phyloP scores from a whole-genome alignment of 768 basidiomycete species.

The Rhizopogon rudus region DNA sequence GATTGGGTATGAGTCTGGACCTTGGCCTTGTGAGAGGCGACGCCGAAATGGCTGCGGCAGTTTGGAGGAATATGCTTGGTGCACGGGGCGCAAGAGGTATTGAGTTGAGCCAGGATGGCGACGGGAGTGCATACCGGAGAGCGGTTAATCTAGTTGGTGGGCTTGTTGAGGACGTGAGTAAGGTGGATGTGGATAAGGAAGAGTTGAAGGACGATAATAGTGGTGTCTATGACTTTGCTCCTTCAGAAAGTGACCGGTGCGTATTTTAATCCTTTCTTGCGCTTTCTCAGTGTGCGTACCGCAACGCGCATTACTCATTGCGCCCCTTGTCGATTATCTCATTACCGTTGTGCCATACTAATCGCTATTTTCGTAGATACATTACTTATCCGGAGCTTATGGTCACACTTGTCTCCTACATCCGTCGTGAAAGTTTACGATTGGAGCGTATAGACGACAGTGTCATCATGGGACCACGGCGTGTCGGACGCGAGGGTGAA shows the following conservation, averaged over 20 bases:
- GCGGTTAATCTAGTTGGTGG: conserved; percentile 71
- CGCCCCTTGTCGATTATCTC: background rate
- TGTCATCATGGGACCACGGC: conserved; percentile 25
- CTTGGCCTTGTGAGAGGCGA: conserved; percentile 73
- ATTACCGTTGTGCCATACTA: background rate
- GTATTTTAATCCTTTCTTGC: background rate
- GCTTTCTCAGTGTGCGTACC: background rate
- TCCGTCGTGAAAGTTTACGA: conserved; percentile 66
- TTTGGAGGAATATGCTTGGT: conserved; percentile 92
- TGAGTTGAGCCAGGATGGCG: conserved; percentile 23
- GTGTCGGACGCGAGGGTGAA: conserved; percentile 28
- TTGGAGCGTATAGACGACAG: conserved; percentile 54
- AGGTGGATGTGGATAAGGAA: conserved; percentile 53
- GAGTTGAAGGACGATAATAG: conserved; percentile 61
- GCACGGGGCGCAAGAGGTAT: conserved; percentile 78
- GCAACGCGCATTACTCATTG: background rate
- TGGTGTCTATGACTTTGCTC: conserved; percentile 67
- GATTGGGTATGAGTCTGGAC: conserved; percentile 75
- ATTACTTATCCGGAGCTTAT: conserved; percentile 73
- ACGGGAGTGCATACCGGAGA: conserved; percentile 41
- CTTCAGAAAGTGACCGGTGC: conserved; percentile 38
- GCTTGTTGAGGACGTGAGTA: conserved; percentile 53
- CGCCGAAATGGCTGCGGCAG: conserved; percentile 75
- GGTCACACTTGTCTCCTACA: conserved; percentile 61
- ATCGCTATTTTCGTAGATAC: conserved; percentile 44